phyloP scores from a whole-genome alignment of 2,329 filamentous ascomycete genomes.

The Chrysosporium queenslandicum region DNA sequence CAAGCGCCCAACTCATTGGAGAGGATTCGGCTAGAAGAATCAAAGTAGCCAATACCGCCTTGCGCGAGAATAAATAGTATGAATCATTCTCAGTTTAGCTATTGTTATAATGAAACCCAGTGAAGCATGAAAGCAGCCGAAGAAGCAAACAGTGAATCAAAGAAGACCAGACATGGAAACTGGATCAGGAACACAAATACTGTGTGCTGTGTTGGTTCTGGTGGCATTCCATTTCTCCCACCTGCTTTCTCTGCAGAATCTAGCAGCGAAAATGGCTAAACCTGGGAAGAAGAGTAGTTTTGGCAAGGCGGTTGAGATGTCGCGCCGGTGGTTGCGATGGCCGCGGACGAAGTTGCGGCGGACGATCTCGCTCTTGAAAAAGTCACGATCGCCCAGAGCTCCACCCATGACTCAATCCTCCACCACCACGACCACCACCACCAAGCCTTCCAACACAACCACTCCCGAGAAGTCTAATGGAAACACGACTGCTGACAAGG shows the following conservation, averaged over 20 bases:
- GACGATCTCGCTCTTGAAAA: neutral
- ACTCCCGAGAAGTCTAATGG: neutral
- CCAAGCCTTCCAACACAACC: neutral
- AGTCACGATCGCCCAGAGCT: neutral
- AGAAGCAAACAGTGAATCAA: constrained; percentile 6
- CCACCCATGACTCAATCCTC: constrained; percentile 3
- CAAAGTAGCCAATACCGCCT: constrained; percentile 3
- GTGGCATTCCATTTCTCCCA: neutral
- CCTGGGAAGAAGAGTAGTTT: neutral
- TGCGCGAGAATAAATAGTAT: neutral
- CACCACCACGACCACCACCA: neutral
- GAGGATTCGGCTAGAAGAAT: neutral
- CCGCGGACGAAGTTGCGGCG: neutral
- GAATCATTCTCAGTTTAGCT: constrained; percentile 4
- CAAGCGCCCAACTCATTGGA: neutral
- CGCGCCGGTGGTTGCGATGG: neutral
- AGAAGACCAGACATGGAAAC: neutral
- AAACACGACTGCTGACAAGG: neutral
- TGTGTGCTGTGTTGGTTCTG: neutral
- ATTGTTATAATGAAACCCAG: neutral
- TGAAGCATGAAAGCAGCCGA: neutral
- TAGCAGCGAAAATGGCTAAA: neutral
- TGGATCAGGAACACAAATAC: neutral
- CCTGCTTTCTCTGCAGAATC: neutral
- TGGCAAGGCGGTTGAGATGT: neutral